Evolutionary conservation across 768 basidiomycete genomes (phyloP), one percentile per base, ranked within the genome.

Genomic region (Tephrocybe rancida): DNA sequence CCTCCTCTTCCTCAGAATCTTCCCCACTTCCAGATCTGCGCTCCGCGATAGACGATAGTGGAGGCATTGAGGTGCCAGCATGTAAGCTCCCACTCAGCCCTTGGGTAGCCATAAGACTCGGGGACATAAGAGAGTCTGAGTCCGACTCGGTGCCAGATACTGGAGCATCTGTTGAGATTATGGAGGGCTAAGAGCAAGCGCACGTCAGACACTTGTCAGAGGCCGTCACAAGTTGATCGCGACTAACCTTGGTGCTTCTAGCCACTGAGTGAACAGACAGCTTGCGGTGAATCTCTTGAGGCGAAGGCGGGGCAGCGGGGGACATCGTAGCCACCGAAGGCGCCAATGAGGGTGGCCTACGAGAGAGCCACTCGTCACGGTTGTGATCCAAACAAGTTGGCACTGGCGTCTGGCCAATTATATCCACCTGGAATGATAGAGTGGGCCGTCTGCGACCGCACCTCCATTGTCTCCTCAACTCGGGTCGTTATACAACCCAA

Each of bases 91-190:
- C 50, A 44, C 62, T 53, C 22, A 58, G 18, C 21, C 56, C 61
- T 39, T 63, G 79, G 62, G 55, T 60, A 4, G 75, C 68, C 44
- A 73, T 63, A 32, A 78, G 60, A 59, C 87, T 88, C 29, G 85
- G 81, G 0, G 79, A 71, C 56, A 84, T 62, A 50, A 83, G 74
- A 5, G 89, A 88, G 70, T 93, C 91, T 35, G 90, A 92, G 69
- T 92, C 91, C n/a, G 88, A 91, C 68, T 93, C 91, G 52, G 85
- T 89, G 30, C 88, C 87, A 51, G 90, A 90, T 13, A 87, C 75
- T 13, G 61, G 51, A 19, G 61, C 50, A 25, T 58, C 62, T n/a
- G 48, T 56, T 26, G 61, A 57, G 21, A 56, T 51, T 52, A 44
- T 54, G 14, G 65, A 48, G 5, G 65, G 61, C 66, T 67, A 49